A percentile compares a stretch with the other conserved stretches of the same genome.
Conservation (phyloP, 2,329 filamentous ascomycete species). For the Ophiostoma perfectum region DNA sequence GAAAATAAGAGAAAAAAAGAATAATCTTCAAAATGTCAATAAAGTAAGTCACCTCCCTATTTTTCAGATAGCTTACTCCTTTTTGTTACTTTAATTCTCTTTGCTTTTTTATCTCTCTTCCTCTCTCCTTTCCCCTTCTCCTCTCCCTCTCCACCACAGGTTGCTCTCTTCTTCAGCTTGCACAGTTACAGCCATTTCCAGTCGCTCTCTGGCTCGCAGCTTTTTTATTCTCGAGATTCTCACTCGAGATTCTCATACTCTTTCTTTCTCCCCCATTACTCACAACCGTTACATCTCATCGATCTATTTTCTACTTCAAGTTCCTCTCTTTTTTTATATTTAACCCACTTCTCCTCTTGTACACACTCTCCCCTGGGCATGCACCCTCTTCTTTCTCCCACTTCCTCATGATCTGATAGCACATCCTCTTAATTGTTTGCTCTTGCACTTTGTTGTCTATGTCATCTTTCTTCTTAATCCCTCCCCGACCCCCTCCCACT, state of each 20-base stretch:
- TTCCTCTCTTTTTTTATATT: constrained; percentile 6
- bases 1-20: neutral
- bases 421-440: neutral
- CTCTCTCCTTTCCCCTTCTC: neutral
- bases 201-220: neutral
- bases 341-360: constrained; percentile 20
- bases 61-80: neutral
- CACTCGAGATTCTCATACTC: neutral
- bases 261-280: neutral
- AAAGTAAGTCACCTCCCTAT: constrained; percentile 42
- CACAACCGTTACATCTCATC: constrained; percentile 1
- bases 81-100: neutral
- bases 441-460: constrained; percentile 1
- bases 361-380: constrained; percentile 12
- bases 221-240: neutral
- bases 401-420: constrained; percentile 11
- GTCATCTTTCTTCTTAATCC: constrained; percentile 14
- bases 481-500: constrained; percentile 13
- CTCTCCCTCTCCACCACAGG: neutral
- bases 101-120: neutral
- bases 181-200: neutral
- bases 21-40: constrained; percentile 42
- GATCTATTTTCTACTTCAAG: constrained; percentile 7
- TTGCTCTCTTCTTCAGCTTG: neutral
- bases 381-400: constrained; percentile 24